Base-by-base conservation (phyloP, 2,329 filamentous ascomycete genomes). In the Trematosphaeria pertusa region DNA sequence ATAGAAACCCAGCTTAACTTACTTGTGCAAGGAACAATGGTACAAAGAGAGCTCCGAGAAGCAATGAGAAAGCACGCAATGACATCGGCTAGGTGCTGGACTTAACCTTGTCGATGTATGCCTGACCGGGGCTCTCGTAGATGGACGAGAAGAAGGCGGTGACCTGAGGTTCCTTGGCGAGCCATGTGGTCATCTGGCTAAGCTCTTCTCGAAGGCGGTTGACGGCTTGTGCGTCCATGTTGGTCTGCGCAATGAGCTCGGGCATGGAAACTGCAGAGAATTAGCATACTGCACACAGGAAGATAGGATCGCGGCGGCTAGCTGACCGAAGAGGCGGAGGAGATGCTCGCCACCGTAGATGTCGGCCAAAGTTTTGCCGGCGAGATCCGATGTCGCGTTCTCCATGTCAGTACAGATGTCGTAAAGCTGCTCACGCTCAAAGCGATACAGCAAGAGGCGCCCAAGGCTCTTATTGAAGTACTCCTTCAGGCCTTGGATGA, bases 311-410 rank as follows among this genome's bases (percentile, higher is more conserved):
- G n/a, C 7, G 15, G n/a, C 17, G 4, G 34, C 17, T 4, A 17
- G 17, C 82, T 59, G 82, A 97, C 93, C 91, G 31, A 99, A 86
- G 15, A 99, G 81, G 48, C 94, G 87, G 56, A 89, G 85, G 32
- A 99, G 78, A 71, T 99, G 94, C 73, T 99, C 94, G 15, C 88
- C 91, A 35, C 94, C 94, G 63, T 97, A 99, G 10, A 93, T 86
- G 59, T 96, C 91, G 50, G 84, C 82, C 5, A 90, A 81, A 1
- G 79, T 81, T 72, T 91, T 92, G 53, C 85, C 86, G 46, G 87
- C 79, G 24, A 86, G 80, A 26, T 86, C 83, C 15, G 85, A 82
- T 10, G 82, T 81, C 1, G 74, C 66, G 46, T 73, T 78, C 48
- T 85, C 81, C 81, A 88, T 89, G 33, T 84, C 78, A 66, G 89